Evolutionary conservation across 257 asterid species (phyloP).

Genomic region (Jacaranda copaia): DNA sequence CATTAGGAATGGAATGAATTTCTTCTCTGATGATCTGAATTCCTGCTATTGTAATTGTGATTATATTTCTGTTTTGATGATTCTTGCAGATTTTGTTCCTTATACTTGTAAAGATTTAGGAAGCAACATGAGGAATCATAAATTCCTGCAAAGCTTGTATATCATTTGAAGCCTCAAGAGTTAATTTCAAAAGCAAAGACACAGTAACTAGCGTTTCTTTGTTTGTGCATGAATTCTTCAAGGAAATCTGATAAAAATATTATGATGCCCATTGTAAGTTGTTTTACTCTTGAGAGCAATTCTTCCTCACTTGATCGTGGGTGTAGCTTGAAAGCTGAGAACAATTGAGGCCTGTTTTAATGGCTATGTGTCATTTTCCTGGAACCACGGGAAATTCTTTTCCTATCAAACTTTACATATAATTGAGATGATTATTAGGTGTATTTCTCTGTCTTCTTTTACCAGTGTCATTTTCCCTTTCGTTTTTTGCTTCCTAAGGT

Average conservation of each 20-base stretch:
- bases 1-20: background rate
- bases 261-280: background rate
- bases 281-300: background rate
- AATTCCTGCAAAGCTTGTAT: background rate
- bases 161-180: background rate
- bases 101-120: conserved; percentile 5
- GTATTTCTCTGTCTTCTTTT: background rate
- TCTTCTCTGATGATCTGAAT: conserved; percentile 15
- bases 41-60: background rate
- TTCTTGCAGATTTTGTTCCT: conserved; percentile 18
- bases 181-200: background rate
- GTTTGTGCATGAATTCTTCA: background rate
- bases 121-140: background rate
- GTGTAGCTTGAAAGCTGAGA: background rate
- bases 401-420: background rate
- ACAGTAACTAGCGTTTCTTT: background rate
- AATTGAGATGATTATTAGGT: background rate
- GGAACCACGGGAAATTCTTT: background rate
- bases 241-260: background rate
- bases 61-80: conserved; percentile 8
- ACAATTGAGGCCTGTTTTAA: background rate
- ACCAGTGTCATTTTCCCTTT: background rate
- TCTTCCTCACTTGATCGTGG: background rate
- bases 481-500: too few relatives aligned
- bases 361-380: background rate